Evolutionary conservation across 2,329 filamentous ascomycete species (phyloP).

Genomic region (Xylariaceae sp.): DNA sequence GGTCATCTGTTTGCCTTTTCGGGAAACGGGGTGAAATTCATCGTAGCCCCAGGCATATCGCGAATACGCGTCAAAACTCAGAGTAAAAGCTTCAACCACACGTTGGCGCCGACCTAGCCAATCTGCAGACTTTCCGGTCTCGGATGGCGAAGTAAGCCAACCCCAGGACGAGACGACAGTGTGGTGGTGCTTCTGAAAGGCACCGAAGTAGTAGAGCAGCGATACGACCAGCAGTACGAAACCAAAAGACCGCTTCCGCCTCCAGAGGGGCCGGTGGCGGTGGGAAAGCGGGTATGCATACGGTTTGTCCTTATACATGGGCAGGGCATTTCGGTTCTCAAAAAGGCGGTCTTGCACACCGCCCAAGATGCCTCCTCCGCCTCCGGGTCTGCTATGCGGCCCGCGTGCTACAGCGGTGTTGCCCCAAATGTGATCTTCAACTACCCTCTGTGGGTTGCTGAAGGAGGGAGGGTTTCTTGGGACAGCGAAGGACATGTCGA

Average conservation of each 20-base stretch:
- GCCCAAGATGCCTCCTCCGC: constrained; percentile 49
- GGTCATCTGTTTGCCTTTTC: constrained; percentile 83
- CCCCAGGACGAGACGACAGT: constrained; percentile 55
- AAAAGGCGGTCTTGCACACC: constrained; percentile 71
- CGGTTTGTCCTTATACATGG: constrained; percentile 99
- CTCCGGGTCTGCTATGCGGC: constrained; percentile 28
- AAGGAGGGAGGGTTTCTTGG: constrained; percentile 76
- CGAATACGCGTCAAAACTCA: constrained; percentile 93
- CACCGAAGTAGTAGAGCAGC: constrained; percentile 74
- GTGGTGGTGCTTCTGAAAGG: constrained; percentile 53
- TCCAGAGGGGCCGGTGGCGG: constrained; percentile 65
- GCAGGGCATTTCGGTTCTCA: constrained; percentile 66
- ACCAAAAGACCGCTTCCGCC: constrained; percentile 65
- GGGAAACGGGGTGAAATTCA: constrained; percentile 84
- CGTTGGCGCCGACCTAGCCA: constrained; percentile 80
- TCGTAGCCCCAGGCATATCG: constrained; percentile 94
- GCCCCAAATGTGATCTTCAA: constrained; percentile 73
- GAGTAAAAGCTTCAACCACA: constrained; percentile 87
- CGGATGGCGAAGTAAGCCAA: constrained; percentile 62
- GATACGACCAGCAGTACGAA: constrained; percentile 62
- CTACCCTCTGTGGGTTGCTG: constrained; percentile 65
- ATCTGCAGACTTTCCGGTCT: constrained; percentile 57
- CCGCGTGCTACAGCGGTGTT: constrained; percentile 53
- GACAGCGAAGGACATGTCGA: constrained; percentile 69
- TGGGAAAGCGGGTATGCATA: constrained; percentile 71